Percentiles rank a stretch among this genome's conserved stretches.
phyloP scores from a whole-genome alignment of 345 rosid species.

The Euphorbia pulcherrima region DNA sequence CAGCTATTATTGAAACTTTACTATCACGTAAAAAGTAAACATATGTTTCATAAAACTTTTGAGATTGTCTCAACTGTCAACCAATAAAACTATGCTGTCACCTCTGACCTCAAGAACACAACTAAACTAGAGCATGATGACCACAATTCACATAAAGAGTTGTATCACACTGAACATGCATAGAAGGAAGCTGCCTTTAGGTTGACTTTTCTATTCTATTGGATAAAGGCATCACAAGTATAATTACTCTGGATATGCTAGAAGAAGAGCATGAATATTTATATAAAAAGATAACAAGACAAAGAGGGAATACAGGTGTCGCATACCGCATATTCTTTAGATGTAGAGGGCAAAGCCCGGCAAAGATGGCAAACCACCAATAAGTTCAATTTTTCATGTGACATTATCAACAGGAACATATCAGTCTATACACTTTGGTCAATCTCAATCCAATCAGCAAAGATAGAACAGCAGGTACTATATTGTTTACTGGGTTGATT shows the following conservation, averaged over 20 bases:
- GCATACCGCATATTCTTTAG: neutral
- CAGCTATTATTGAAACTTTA: neutral
- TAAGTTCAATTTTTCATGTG: neutral
- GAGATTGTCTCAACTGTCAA: neutral
- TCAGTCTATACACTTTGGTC: neutral
- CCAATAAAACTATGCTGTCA: neutral
- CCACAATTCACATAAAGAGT: neutral
- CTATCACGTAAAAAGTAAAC: neutral
- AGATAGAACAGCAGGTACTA: neutral
- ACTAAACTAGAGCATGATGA: neutral
- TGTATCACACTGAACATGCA: neutral
- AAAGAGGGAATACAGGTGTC: neutral
- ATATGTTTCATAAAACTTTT: neutral
- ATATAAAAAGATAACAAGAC: neutral
- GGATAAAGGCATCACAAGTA: conserved; percentile 1
- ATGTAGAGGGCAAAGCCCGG: neutral
- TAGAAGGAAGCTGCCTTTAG: neutral
- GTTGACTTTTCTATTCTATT: neutral
- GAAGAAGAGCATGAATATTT: neutral
- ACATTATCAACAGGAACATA: neutral
- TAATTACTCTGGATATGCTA: neutral
- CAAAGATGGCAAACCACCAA: neutral
- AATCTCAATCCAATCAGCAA: neutral
- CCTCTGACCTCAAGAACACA: neutral
- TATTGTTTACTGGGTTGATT: neutral